Evolutionary conservation across 805 yeast species (phyloP), one percentile per base, ranked within the genome.

Genomic region (Danielia reshetovae): DNA sequence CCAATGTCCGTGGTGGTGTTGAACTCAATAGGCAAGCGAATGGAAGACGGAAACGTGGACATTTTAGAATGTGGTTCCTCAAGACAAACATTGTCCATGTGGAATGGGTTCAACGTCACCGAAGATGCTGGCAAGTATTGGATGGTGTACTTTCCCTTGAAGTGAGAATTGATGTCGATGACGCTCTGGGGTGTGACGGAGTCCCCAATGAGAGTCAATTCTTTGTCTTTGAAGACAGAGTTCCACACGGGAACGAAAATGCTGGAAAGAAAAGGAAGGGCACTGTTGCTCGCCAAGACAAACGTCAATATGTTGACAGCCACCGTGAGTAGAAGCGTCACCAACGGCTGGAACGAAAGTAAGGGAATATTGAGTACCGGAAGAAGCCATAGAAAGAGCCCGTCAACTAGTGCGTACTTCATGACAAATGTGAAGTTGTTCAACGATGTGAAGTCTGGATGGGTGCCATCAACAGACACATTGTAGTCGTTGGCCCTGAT

Each of bases 81-180:
- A 28, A 83, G 45, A 61, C 98, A 93, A 40, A 72, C 74, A 4
- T 75, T 68, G 18, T 52, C 54, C 33, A 74, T 77, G 32, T 70
- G 75, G 47, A 77, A 74, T 3, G 96, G 96, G 44, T 89, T 87
- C 48, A 93, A 62, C 49, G 71, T 68, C 4, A 94, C 96, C 0
- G 94, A 81, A 28, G 94, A 83, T 59, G 90, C 97, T 0, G 98
- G 97, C 23, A 93, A 65, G 42, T 85, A 84, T 51, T 89, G 84
- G 42, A 93, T 81, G 1, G 89, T 84, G 51, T 85, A 85, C 27
- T 78, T 79, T 28, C 98, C 98, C 50, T 77, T 82, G 55, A 89
- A 83, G 56, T 88, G 94, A 2, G 75, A 53, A 15, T 75, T 65
- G 48, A 71, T 70, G 40, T 75, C 77, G 4, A 60, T 36, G 9